These are phyloP conservation scores for Phialocephala sp. DNA, from an alignment of 2,329 filamentous ascomycete species.

Conservation along the genomic window DNA sequence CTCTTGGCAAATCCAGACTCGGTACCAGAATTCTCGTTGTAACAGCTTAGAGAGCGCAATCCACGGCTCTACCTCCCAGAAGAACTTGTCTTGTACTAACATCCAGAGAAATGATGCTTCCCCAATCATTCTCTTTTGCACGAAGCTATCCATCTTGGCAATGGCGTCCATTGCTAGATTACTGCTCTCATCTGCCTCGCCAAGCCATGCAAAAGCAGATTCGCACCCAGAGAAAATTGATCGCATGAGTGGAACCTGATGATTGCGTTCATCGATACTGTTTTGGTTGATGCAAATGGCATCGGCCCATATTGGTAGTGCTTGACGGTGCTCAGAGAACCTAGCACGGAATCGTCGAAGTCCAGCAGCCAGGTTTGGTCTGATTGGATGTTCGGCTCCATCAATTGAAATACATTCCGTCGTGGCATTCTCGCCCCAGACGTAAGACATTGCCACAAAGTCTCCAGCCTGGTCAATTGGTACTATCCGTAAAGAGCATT, in stretches of 20 bases:
- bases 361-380: constrained; percentile 10
- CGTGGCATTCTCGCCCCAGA: background rate
- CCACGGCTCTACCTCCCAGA: background rate
- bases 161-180: background rate
- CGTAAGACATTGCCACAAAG: background rate
- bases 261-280: background rate
- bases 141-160: background rate
- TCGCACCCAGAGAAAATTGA: background rate
- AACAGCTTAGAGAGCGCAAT: background rate
- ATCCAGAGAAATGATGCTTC: background rate
- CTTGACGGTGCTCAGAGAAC: background rate
- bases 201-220: background rate
- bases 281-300: constrained; percentile 2
- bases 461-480: background rate
- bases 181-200: background rate
- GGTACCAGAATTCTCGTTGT: background rate
- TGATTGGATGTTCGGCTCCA: background rate
- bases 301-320: background rate
- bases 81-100: background rate
- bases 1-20: constrained; percentile 3
- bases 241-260: background rate
- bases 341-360: background rate
- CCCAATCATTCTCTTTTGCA: background rate
- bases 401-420: background rate
- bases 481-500: background rate